Conservation (phyloP, 768 basidiomycete species). For the Mycena pura region DNA sequence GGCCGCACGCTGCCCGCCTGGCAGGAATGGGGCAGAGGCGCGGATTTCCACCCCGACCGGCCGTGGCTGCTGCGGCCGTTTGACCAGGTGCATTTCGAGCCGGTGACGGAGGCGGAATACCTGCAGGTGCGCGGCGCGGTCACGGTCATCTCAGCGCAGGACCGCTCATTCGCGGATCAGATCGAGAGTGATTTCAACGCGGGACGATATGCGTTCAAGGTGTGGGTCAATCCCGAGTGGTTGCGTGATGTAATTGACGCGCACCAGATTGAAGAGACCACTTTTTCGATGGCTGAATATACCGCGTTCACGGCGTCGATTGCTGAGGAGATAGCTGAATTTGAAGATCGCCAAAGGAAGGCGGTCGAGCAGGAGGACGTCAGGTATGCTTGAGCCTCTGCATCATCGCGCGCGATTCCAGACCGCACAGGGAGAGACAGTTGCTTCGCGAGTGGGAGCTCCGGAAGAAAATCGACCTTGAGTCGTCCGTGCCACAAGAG, state of each 20-base stretch:
- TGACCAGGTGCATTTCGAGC: conserved; percentile 66
- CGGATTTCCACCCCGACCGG: conserved; percentile 48
- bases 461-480: conserved; percentile 26
- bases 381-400: conserved; percentile 19
- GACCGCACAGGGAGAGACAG: conserved; percentile 43
- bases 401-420: background rate
- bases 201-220: conserved; percentile 60
- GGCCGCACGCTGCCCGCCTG: conserved; percentile 70
- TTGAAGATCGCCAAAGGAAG: conserved; percentile 46
- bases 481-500: background rate
- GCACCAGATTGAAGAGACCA: conserved; percentile 52
- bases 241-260: background rate
- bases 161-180: conserved; percentile 40
- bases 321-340: conserved; percentile 46
- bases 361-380: conserved; percentile 47
- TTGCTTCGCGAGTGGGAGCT: conserved; percentile 53
- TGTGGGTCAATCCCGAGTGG: conserved; percentile 19
- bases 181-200: conserved; percentile 58
- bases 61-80: conserved; percentile 71
- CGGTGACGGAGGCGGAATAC: conserved; percentile 55
- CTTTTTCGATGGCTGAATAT: conserved; percentile 62
- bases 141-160: conserved; percentile 56
- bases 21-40: conserved; percentile 66
- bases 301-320: conserved; percentile 48
- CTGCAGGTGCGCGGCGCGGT: conserved; percentile 44